Base-by-base conservation (phyloP, 192 early-diverging fungal genomes). In the Coemansia sp. region DNA sequence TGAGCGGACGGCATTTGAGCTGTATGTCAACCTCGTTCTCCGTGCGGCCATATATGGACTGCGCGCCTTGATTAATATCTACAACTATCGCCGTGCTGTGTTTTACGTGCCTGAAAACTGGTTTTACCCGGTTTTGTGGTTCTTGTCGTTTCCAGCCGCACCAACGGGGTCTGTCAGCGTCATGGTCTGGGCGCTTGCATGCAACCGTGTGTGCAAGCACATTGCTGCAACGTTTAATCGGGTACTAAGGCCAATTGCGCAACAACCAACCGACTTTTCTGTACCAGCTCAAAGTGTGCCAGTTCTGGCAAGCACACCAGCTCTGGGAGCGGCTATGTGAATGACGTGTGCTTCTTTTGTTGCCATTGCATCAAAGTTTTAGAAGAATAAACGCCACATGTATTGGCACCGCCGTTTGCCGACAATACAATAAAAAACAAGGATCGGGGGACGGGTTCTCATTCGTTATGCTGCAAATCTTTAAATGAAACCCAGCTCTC, bases 101-200 rank as follows among this genome's bases (percentile, higher is more conserved):
- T 93, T 95, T 64, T 92, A 89, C 56, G 68, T 93, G 10, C 94
- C 93, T 7, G 53, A 68, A 3, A 89, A 88, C 45, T 92, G 91
- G 91, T 90, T 94, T 69, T 90, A 92, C 43, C 92, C 92, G 40
- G 82, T 88, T 9, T 72, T 88, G 52, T 85, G 83, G 73, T 73
- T 90, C 53, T 64, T 92, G 44, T 84, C 90, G 47, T 68, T 92
- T 43, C 94, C 94, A 0, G 88, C 90, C 63, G 88, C 92, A 43
- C 91, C 92, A 53, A 79, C 65, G 89, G 90, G 92, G 4, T 91
- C 90, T 0, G 90, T 94, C 19, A 91, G 91, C 72, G 90, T 90
- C 13, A 68, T 85, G 12, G 87, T 89, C 41, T 94, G 92, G 92
- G 89, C 91, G 72, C 85, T 88, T 65, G 87, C 88, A 38, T 93